Evolutionary conservation across 177 flowering plant genomes (phyloP).

Genomic region (Vitis hybrid): DNA sequence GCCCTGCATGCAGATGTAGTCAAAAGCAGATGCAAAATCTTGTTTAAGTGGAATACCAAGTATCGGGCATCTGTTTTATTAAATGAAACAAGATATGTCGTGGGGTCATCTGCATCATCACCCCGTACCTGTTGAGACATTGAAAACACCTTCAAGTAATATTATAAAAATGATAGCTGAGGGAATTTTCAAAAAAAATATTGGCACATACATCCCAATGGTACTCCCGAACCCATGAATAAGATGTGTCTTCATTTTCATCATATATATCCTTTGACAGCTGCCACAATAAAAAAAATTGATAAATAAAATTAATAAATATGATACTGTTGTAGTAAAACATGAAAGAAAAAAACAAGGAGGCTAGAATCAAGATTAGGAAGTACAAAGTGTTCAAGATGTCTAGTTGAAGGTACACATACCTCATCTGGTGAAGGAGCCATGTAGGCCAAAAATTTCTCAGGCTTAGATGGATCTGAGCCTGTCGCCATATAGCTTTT

Average conservation of each 20-base stretch:
- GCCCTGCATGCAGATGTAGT: neutral
- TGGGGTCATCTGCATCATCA: slow-evolving; percentile 80
- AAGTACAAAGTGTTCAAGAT: slow-evolving; percentile 3
- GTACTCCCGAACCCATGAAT: slow-evolving; percentile 90
- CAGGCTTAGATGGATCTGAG: slow-evolving; percentile 68
- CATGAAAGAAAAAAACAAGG: neutral
- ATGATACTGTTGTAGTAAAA: neutral
- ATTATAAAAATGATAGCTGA: neutral
- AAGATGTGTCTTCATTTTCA: slow-evolving; percentile 72
- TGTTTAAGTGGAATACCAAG: slow-evolving; percentile 46
- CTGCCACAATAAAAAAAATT: slow-evolving; percentile 44
- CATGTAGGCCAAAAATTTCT: slow-evolving; percentile 93
- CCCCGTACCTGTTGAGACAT: slow-evolving; percentile 64
- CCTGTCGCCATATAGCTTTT: slow-evolving; percentile 67
- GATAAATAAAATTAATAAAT: neutral
- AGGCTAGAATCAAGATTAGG: slow-evolving; percentile 3
- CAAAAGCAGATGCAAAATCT: neutral
- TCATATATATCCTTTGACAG: slow-evolving; percentile 77
- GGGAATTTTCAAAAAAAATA: neutral
- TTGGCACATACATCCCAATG: slow-evolving; percentile 83
- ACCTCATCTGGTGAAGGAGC: slow-evolving; percentile 86
- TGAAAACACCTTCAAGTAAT: neutral
- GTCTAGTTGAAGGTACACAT: neutral
- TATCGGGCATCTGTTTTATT: slow-evolving; percentile 77
- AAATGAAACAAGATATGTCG: slow-evolving; percentile 75